Base-by-base conservation (phyloP, 306 rosid genomes). In the Mucuna pruriens region DNA sequence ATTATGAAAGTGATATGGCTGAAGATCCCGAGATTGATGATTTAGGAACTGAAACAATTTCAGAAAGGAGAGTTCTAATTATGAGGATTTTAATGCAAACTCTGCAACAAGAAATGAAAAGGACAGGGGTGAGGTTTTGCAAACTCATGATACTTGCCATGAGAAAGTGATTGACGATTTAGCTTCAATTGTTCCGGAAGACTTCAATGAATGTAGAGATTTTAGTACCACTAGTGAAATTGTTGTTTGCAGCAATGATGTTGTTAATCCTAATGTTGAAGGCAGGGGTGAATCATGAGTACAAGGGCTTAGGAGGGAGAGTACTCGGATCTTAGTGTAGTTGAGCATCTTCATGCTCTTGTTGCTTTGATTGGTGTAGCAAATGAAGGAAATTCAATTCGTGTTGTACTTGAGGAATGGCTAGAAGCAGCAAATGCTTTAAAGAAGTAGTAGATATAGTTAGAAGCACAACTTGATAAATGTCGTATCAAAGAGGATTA, bases 381-480 rank as follows among this genome's bases (percentile, higher is more conserved):
- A 76, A 85, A 74, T 70, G 95, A 93, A 83, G 97, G 97, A 68
- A 91, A 87, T 78, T 89, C 92, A 25, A 88, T 93, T 8, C 91
- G 92, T 45, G 48, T 74, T 74, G 84, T 69, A 23, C 94, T 93
- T 40, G 97, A 91, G 97, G 97, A 89, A 51, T 94, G 94, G 76
- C 82, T 93, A 44, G 97, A 93, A 79, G 94, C 95, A 8, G 97
- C 94, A 84, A 91, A 88, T 86, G 81, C 90, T 76, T 85, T 91
- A 60, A 93, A 87, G 83, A 93, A 93, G 87, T n/a, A n/a, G n/a
- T 92, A 89, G 80, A 85, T 93, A 85, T 91, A 88, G 97, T 87
- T 91, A 16, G 95, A 89, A 71, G 84, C 85, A 55, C 92, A 89
- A 84, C 84, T 91, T 69, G 97, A 88, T 83, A 91, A 88, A 84